Conservation (phyloP, 2,329 filamentous ascomycete genomes). For the Aspergillus sp. region DNA sequence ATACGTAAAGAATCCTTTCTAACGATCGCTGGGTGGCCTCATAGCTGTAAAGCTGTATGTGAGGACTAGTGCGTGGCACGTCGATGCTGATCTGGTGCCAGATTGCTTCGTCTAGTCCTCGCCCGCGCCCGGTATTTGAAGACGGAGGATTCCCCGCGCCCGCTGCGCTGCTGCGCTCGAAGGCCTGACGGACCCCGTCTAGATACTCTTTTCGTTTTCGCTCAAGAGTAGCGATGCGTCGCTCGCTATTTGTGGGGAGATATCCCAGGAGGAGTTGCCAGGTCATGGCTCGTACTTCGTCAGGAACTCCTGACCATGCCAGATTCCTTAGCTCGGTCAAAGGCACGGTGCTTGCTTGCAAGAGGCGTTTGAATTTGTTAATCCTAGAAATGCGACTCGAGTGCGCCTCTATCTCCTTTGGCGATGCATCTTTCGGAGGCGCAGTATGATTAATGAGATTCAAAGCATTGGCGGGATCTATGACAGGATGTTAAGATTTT, state of each 20-base stretch:
- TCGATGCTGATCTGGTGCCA: conserved; percentile 99
- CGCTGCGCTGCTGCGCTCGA: conserved; percentile 58
- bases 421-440: conserved; percentile 71
- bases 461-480: conserved; percentile 84
- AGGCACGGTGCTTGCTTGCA: conserved; percentile 89
- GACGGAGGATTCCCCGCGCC: conserved; percentile 47
- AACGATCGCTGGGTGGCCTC: conserved; percentile 93
- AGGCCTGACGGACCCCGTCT: conserved; percentile 78
- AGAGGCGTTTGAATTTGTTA: conserved; percentile 96
- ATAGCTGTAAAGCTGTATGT: conserved; percentile 92
- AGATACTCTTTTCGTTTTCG: conserved; percentile 95
- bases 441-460: conserved; percentile 90
- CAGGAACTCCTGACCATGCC: conserved; percentile 92
- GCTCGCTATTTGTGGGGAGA: conserved; percentile 93
- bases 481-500: conserved; percentile 1
- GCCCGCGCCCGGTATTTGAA: conserved; percentile 58
- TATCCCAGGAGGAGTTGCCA: conserved; percentile 97
- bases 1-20: conserved; percentile 93
- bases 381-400: conserved; percentile 89
- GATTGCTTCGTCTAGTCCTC: conserved; percentile 91
- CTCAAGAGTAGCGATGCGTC: conserved; percentile 86
- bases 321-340: conserved; percentile 80
- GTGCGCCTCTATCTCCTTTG: conserved; percentile 84
- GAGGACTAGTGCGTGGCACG: conserved; percentile 92
- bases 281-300: conserved; percentile 97